Evolutionary conservation across 495 filamentous ascomycete genomes (phyloP), one percentile per base, ranked within the genome.

Genomic region (Elaphomyces granulatus): DNA sequence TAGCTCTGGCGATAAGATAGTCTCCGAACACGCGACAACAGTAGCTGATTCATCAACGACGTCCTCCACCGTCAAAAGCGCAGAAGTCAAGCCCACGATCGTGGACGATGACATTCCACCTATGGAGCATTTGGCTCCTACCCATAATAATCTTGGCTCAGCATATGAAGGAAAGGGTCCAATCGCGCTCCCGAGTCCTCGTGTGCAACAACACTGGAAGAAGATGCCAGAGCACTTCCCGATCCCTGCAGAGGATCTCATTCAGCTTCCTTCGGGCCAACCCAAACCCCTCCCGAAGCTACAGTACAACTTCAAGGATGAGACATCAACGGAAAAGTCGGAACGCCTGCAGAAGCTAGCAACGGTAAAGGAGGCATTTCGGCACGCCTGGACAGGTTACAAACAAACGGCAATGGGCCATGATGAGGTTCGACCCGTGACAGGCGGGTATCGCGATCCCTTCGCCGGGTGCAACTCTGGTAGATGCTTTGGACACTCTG

Each of bases 401-500:
- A 71, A 66, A 38, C 47, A 64, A 12, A 52, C 75, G 47, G 82
- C 81, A 1, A 85, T 81, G 81, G 48, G 63, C 41, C 66, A 71
- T 31, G 83, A 87, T 46, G 80, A 83, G 40, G 57, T 86, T 8
- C 58, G 54, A 34, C 83, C 83, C 1, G 41, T 83, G 1, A 67
- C 67, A 0, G 72, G 65, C 3, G 47, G 49, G n/a, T 67, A 48
- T 53, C 17, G 57, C 58, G 63, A 90, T 50, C 75, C 72, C 1
- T 87, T 90, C 47, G 82, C 77, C 45, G 81, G 80, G 15, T 92
- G 80, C 82, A 2, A 88, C 82, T 3, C 52, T 94, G 36, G 78
- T 92, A 8, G 86, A 92, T 56, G 63, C 78, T 17, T 63, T 94
- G n/a, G 86, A 94, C 51, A 88, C 83, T 0, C 61, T 94, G 14